phyloP scores from a whole-genome alignment of 2,329 filamentous ascomycete genomes.

The Cryphonectria japonica region DNA sequence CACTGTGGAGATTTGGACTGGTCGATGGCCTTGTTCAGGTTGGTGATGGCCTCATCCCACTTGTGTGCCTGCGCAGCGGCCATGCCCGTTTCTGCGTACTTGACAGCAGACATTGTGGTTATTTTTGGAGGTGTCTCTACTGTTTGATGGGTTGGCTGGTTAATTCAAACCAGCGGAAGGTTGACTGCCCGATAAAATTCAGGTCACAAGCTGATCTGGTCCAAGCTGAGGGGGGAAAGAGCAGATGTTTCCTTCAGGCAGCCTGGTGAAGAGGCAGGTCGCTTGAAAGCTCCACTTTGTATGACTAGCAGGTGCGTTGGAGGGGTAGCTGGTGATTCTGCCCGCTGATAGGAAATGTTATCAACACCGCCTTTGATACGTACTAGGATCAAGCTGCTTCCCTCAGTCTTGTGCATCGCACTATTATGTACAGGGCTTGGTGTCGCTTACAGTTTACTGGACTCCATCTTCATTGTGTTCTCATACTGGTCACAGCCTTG shows the following conservation, averaged over 20 bases:
- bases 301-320: not conserved
- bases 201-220: not conserved
- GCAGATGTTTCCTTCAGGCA: not conserved
- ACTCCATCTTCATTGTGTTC: no score
- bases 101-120: constrained; percentile 55
- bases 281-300: not conserved
- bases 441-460: no score
- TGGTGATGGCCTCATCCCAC: constrained; percentile 68
- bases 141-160: not conserved
- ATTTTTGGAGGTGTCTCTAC: not conserved
- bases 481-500: no score
- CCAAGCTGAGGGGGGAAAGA: not conserved
- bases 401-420: no score
- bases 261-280: not conserved
- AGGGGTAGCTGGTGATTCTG: constrained; percentile 2
- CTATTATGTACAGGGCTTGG: not conserved
- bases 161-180: not conserved
- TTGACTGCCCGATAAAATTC: not conserved
- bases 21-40: constrained; percentile 70
- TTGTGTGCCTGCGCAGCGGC: constrained; percentile 65
- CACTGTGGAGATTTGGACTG: constrained; percentile 72
- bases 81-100: constrained; percentile 64
- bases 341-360: not conserved
- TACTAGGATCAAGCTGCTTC: not conserved
- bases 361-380: not conserved